Base-by-base conservation (phyloP, 768 basidiomycete species). In the Peribolospora kevripleyi region DNA sequence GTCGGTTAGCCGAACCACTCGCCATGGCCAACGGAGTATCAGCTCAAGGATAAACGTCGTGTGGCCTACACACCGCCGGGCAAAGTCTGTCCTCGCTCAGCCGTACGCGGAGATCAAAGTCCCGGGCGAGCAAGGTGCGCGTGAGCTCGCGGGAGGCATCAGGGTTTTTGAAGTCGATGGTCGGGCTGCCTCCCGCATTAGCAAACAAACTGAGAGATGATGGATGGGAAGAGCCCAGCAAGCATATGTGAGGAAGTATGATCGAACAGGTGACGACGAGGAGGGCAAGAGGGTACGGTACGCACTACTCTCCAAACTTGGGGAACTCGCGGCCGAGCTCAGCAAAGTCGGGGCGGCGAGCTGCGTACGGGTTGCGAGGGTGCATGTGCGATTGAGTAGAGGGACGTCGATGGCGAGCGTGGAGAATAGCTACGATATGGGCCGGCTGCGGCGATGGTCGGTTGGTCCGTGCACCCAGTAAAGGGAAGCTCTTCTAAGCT, bases 61-160 rank as follows among this genome's bases (percentile, higher is more conserved):
- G 25, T 25, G 25, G 36, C 38, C 9, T 9, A 65, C 77, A 56
- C 63, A 91, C 87, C 0, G 88, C 82, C 41, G 90, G 90, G 66
- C 88, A 91, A 5, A 93, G 68, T 54, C 88, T 70, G 66, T 85
- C 75, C 3, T 70, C 64, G 2, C 82, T 82, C 9, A 93, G 67
- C 3, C 68, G 60, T 0, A 90, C 61, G 41, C 68, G 68, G 42
- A 91, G 62, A 1, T 70, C 67, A 63, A 87, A 91, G 67, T 90
- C 84, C 39, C 78, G 72, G 58, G 72, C 69, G 40, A 91, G 72
- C 36, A 95, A 71, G 0, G 82, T 82, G 61, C 80, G 72, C 2
- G 90, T 91, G 60, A 93, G 69, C 48, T 76, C 72, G 62, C 90
- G 86, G 61, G 3, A 4, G 11, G 60, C 52, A 11, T 38, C 14